Evolutionary conservation across 176 grass and related monocot genomes (phyloP).

Genomic region (Dendrocalamus sinicus): DNA sequence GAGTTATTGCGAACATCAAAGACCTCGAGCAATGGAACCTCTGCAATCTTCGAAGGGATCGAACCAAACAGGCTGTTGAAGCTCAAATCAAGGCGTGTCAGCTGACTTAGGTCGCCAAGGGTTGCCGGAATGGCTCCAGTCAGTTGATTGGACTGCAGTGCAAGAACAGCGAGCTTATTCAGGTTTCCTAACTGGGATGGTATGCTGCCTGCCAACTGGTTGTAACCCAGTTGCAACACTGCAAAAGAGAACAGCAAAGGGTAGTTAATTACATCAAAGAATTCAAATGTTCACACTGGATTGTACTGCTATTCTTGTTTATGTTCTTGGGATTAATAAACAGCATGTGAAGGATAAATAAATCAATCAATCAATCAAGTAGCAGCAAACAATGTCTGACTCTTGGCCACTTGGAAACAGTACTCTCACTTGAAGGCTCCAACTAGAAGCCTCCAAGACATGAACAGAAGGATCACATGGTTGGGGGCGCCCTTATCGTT

Average conservation of each 20-base stretch:
- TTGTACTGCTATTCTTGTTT: background rate
- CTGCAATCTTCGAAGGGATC: constrained; percentile 69
- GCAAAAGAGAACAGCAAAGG: background rate
- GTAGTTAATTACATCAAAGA: background rate
- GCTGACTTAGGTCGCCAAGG: constrained; percentile 59
- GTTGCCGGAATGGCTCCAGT: constrained; percentile 92
- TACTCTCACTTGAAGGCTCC: background rate
- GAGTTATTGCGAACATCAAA: constrained; percentile 86
- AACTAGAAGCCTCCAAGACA: constrained; percentile 13
- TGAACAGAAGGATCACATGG: constrained; percentile 7
- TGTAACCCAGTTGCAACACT: constrained; percentile 98
- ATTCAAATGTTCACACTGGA: background rate
- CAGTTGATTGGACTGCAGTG: constrained; percentile 81
- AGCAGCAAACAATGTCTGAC: background rate
- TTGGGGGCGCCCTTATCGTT: background rate
- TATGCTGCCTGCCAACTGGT: constrained; percentile 77
- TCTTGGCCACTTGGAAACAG: background rate
- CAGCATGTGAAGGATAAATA: background rate
- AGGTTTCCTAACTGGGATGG: constrained; percentile 66
- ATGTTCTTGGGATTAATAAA: background rate
- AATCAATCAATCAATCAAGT: background rate
- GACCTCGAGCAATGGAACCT: constrained; percentile 67
- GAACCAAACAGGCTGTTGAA: constrained; percentile 89
- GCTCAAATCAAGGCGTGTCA: constrained; percentile 86
- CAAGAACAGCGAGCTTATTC: constrained; percentile 77